phyloP scores from a whole-genome alignment of 1,284 basidiomycete genomes.

The Gymnopus androsaceus region DNA sequence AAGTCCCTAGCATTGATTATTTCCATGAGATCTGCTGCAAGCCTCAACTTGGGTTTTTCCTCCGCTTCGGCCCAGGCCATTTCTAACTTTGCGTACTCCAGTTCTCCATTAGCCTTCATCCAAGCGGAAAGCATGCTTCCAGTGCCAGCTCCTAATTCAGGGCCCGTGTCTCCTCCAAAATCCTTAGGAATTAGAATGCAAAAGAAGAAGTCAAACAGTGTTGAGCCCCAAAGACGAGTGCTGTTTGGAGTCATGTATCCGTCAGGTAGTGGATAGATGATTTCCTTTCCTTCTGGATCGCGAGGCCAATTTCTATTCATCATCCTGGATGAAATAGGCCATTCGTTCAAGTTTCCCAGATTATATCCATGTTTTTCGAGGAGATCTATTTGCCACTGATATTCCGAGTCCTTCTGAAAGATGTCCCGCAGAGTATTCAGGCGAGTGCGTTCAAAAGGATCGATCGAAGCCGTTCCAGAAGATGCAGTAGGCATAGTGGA shows the following conservation, averaged over 20 bases:
- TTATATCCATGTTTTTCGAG: not conserved
- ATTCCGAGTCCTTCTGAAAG: not conserved
- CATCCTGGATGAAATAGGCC: not conserved
- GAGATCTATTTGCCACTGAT: conserved; percentile 1
- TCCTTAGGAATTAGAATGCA: too few species aligned
- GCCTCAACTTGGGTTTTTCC: conserved; percentile 11
- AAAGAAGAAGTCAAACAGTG: conserved; percentile 18
- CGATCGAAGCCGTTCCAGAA: too few species aligned
- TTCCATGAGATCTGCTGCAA: conserved; percentile 8
- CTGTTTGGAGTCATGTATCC: conserved; percentile 12
- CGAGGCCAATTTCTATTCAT: conserved; percentile 21
- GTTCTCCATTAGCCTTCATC: conserved; percentile 16
- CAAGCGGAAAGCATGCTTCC: conserved; percentile 16
- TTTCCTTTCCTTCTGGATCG: conserved; percentile 20
- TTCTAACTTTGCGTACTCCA: conserved; percentile 15
- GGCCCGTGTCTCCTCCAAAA: too few species aligned
- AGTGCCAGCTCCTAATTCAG: not conserved
- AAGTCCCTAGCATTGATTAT: conserved; percentile 6
- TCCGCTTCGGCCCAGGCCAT: conserved; percentile 19
- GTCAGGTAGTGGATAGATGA: not conserved
- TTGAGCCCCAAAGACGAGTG: conserved; percentile 16
- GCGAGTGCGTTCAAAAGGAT: conserved; percentile 3
- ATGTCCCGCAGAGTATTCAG: not conserved
- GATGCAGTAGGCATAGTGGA: too few species aligned
- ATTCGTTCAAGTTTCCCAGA: not conserved